Base-by-base conservation (phyloP, 768 basidiomycete genomes). In the Pleurotus cornucopiae region DNA sequence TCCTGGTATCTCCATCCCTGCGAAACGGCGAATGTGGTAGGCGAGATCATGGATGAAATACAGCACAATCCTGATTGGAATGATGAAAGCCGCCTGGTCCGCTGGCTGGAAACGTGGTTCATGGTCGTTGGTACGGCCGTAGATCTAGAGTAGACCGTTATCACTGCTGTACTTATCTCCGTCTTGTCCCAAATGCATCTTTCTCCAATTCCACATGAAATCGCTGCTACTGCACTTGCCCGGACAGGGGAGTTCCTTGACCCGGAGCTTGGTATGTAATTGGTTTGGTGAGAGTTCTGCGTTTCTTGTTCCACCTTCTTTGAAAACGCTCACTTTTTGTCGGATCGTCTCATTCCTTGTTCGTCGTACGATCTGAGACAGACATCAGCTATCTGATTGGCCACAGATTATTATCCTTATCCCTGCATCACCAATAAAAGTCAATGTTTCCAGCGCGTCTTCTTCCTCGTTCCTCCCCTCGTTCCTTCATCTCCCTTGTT, bases 1-100 rank as follows among this genome's bases (percentile, higher is more conserved):
- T 85, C 83, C 55, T 96, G 91, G 91, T 91, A 86, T 64, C 73
- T 96, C 39, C 94, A 96, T 66, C 94, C 94, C 7, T 96, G 94
- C 66, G 85, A 90, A 67, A 89, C 86, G 3, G 76, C 77, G 7
- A 69, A 68, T 34, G 81, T 84, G 1, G 81, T 96, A 1, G 71
- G 73, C 20, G 93, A 95, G 69, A 71, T 96, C 18, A 66, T 93
- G 70, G 61, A 64, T 18, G 88, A 84, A 58, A 67, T 74, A 9
- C 66, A 67, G 13, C 59, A 62, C 37, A 34, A 34, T 34, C 67
- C 65, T 4, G 67, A 62, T 23, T 65, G 65, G 66, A 60, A 61
- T 30, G 71, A 73, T 56, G 70, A 67, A 13, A 62, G 62, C 49
- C 58, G 65, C 46, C 58, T 69, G 48, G 62, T 71, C 23, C 73